phyloP scores from a whole-genome alignment of 2,329 filamentous ascomycete species.

The Rhynchosporium agropyri region DNA sequence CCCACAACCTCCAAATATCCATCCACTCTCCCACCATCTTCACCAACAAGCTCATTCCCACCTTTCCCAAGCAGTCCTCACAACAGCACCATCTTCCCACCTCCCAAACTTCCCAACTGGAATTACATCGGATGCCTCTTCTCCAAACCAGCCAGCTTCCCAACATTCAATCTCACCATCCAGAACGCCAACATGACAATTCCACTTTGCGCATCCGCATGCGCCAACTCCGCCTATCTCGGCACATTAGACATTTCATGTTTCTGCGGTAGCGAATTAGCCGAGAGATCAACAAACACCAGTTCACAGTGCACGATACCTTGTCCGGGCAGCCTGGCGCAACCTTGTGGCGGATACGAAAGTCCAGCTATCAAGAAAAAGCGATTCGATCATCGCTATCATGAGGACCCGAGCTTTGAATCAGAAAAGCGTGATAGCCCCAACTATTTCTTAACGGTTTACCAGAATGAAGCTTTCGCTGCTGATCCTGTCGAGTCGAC shows the following conservation, averaged over 20 bases:
- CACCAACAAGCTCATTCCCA: background rate
- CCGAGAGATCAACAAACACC: background rate
- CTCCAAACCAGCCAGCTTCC: background rate
- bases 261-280: background rate
- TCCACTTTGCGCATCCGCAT: background rate
- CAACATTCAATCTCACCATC: background rate
- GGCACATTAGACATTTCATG: slow-evolving; percentile 3
- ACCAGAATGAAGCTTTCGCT: background rate
- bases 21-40: background rate
- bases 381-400: background rate
- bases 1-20: background rate
- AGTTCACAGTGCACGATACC: background rate
- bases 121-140: slow-evolving; percentile 13
- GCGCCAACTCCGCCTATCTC: background rate
- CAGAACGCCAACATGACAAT: slow-evolving; percentile 6
- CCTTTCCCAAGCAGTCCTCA: slow-evolving; percentile 8
- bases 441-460: slow-evolving; percentile 2
- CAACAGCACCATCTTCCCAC: background rate
- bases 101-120: background rate
- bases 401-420: no score
- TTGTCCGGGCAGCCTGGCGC: background rate
- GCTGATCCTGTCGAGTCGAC: background rate
- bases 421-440: background rate
- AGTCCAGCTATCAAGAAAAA: background rate
- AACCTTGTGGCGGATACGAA: slow-evolving; percentile 9